phyloP scores from a whole-genome alignment of 2,329 filamentous ascomycete species.

The Penicillium sclerotiorum region DNA sequence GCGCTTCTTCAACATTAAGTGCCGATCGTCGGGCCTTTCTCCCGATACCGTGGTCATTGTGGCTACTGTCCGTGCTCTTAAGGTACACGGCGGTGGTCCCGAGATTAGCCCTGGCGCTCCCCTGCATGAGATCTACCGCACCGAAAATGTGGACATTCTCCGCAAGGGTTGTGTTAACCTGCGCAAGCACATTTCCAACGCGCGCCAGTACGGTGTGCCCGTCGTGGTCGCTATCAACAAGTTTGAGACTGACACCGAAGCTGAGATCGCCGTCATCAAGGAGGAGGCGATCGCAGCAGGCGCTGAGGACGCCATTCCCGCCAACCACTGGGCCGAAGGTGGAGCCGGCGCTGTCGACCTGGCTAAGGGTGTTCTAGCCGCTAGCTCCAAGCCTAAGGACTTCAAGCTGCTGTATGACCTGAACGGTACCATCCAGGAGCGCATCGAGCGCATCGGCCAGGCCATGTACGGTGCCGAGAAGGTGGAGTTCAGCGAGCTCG shows the following conservation, averaged over 20 bases:
- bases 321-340: conserved; percentile 97
- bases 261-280: conserved; percentile 83
- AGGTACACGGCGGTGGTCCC: conserved; percentile 96
- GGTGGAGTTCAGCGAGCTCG: conserved; percentile 91
- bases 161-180: conserved; percentile 90
- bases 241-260: conserved; percentile 90
- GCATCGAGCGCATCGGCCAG: conserved; percentile 86
- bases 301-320: conserved; percentile 87
- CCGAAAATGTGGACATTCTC: conserved; percentile 91
- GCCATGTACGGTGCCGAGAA: conserved; percentile 91
- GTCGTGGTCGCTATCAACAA: conserved; percentile 98
- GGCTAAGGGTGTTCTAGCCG: conserved; percentile 81
- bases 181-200: conserved; percentile 92
- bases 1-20: conserved; percentile 99
- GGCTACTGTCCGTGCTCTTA: conserved; percentile 90
- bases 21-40: conserved; percentile 86
- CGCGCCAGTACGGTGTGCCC: conserved; percentile 83
- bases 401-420: conserved; percentile 85
- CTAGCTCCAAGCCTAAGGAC: conserved; percentile 79
- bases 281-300: conserved; percentile 91
- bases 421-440: conserved; percentile 78
- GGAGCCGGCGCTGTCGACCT: conserved; percentile 88
- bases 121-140: conserved; percentile 83
- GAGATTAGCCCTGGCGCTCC: conserved; percentile 84
- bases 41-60: conserved; percentile 95